Evolutionary conservation across 2,329 filamentous ascomycete genomes (phyloP).

Genomic region (Fragosphaeria purpurea): DNA sequence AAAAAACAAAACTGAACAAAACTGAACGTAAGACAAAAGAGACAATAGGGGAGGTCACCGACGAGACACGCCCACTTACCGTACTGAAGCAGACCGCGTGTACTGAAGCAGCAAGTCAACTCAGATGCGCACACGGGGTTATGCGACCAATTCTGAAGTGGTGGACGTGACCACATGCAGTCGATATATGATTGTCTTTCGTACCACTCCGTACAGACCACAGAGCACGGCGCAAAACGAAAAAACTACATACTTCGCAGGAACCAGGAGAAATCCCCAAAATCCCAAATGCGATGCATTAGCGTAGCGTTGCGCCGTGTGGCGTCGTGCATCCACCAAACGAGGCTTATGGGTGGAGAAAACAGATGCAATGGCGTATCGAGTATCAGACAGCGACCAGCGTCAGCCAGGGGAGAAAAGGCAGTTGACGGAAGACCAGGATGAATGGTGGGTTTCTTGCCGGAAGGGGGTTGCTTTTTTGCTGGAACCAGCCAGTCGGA

Average conservation of each 20-base stretch:
- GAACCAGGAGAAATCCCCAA: neutral
- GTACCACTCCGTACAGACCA: no score
- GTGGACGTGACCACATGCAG: no score
- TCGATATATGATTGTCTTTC: no score
- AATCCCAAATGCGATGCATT: neutral
- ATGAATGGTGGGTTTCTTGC: neutral
- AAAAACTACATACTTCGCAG: no score
- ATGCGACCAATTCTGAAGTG: no score
- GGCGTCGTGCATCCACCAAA: neutral
- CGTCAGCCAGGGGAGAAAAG: conserved; percentile 1
- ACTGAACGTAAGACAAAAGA: neutral
- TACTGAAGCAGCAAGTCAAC: no score
- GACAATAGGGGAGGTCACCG: neutral
- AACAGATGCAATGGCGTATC: conserved; percentile 2
- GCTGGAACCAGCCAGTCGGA: conserved; percentile 9
- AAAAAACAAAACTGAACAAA: neutral
- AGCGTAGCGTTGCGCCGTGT: no score
- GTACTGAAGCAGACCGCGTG: no score
- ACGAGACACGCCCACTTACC: no score
- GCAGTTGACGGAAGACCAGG: conserved; percentile 5
- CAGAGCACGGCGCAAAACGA: no score
- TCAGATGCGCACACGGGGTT: no score
- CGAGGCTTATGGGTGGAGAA: conserved; percentile 1
- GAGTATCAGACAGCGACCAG: conserved; percentile 2
- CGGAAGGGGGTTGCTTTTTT: neutral